Evolutionary conservation across 257 asterid species (phyloP).

Genomic region (Sherardia arvensis): DNA sequence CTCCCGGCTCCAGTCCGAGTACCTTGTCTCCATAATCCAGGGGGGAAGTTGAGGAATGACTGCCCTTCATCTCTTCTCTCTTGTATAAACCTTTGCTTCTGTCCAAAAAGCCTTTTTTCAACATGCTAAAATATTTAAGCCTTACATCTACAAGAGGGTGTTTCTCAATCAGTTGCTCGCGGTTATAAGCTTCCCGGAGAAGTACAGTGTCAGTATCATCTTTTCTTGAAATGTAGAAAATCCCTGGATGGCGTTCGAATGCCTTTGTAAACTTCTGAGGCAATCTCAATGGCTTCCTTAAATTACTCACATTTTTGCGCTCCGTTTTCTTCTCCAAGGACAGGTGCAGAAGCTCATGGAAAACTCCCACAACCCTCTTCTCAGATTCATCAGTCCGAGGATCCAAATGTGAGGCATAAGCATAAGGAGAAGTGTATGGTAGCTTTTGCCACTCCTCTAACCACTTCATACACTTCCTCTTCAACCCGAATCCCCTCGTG

Average conservation of each 20-base stretch:
- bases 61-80: constrained; percentile 20
- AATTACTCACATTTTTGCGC: constrained; percentile 67
- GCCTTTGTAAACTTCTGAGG: constrained; percentile 88
- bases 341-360: constrained; percentile 84
- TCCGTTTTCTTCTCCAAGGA: constrained; percentile 52
- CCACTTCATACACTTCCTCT: constrained; percentile 84
- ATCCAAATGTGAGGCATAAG: constrained; percentile 59
- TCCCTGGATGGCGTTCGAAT: constrained; percentile 83
- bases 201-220: constrained; percentile 67
- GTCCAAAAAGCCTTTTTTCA: constrained; percentile 60
- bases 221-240: constrained; percentile 69
- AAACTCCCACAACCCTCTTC: constrained; percentile 81
- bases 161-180: constrained; percentile 47
- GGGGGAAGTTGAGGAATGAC: constrained; percentile 7
- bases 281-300: constrained; percentile 62
- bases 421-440: constrained; percentile 77
- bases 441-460: constrained; percentile 82
- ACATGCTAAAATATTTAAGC: constrained; percentile 49
- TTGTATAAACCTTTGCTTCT: constrained; percentile 62
- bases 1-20: constrained; percentile 32
- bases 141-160: constrained; percentile 58
- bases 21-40: constrained; percentile 11
- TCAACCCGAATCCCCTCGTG: constrained; percentile 81
- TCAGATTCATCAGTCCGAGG: constrained; percentile 82
- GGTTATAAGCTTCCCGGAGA: constrained; percentile 81